Base-by-base conservation (phyloP, 371 early-diverging fungal genomes). In the Synchytrium microbalum region DNA sequence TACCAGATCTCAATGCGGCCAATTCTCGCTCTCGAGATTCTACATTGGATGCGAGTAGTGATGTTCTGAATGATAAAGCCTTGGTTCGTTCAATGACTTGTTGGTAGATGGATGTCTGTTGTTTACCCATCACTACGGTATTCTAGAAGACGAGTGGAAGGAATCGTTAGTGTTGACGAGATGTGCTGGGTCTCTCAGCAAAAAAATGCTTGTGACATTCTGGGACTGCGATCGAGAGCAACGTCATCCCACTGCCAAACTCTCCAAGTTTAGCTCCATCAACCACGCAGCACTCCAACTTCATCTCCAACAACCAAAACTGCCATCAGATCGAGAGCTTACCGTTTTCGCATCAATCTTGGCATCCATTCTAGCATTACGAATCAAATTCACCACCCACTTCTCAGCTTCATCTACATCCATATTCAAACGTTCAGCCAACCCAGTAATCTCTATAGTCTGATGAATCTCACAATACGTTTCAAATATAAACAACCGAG, bases 361-460 rank as follows among this genome's bases (percentile, higher is more conserved):
- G 70, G 95, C 96, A 64, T 95, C 95, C 67, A 95, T 90, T 62
- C 93, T 84, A 26, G 93, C 92, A 68, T 94, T 91, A 54, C 94
- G 85, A 72, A 95, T 93, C 71, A 95, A 80, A 82, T 95, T 91
- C 60, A 92, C 95, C 59, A 95, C 91, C 95, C 95, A 95, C 75
- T 93, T 93, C 75, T 95, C 95, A 58, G 93, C 94, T 72, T 90
- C 91, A 65, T 90, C 92, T 71, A 87, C 86, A 69, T 78, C 78
- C 83, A 95, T 80, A 74, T 91, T 90, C 59, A 95, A 79, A 63
- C 86, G 86, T 70, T 86, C 85, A 38, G 89, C 84, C 74, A 95
- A 83, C 55, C 85, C 87, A 31, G 81, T 84, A 66, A 95, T 88
- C 74, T 94, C 90, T 67, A 95, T 92, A 80, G 88, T 86, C 77